phyloP scores from a whole-genome alignment of 768 basidiomycete species.

The Auriscalpium microsporum region DNA sequence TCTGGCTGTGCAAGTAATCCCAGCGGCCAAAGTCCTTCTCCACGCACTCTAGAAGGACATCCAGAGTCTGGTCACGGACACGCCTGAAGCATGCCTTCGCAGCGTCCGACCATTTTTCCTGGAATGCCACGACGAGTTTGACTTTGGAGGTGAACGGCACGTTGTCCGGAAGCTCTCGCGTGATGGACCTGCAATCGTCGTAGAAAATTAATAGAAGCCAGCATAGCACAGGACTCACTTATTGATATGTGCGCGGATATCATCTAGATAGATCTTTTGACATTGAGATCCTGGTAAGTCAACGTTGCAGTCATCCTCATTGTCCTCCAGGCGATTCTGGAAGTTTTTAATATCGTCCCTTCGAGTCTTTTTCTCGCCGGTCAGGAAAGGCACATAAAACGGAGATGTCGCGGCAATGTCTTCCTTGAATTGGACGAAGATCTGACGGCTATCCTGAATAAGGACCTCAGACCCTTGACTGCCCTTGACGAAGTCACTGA shows the following conservation, averaged over 20 bases:
- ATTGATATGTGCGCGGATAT: background rate
- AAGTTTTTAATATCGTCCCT: background rate
- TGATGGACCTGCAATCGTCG: background rate
- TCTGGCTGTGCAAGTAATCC: background rate
- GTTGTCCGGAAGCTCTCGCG: background rate
- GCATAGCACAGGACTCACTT: background rate
- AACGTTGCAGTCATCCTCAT: background rate
- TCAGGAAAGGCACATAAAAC: slow-evolving; percentile 23
- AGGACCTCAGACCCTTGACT: slow-evolving; percentile 18
- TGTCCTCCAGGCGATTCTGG: background rate
- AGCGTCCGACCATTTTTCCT: background rate
- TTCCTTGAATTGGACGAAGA: slow-evolving; percentile 23
- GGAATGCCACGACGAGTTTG: background rate
- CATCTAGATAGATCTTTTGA: background rate
- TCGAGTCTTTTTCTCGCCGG: too few species aligned
- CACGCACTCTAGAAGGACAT: background rate
- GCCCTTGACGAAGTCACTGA: slow-evolving; percentile 25
- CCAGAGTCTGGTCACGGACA: background rate
- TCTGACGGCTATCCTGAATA: slow-evolving; percentile 24
- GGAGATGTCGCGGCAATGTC: slow-evolving; percentile 28
- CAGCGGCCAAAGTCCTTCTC: background rate
- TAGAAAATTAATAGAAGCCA: background rate
- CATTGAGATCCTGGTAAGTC: too few species aligned
- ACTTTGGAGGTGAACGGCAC: background rate
- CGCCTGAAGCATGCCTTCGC: background rate